phyloP scores from a whole-genome alignment of 345 rosid genomes.

The Salix purpurea region DNA sequence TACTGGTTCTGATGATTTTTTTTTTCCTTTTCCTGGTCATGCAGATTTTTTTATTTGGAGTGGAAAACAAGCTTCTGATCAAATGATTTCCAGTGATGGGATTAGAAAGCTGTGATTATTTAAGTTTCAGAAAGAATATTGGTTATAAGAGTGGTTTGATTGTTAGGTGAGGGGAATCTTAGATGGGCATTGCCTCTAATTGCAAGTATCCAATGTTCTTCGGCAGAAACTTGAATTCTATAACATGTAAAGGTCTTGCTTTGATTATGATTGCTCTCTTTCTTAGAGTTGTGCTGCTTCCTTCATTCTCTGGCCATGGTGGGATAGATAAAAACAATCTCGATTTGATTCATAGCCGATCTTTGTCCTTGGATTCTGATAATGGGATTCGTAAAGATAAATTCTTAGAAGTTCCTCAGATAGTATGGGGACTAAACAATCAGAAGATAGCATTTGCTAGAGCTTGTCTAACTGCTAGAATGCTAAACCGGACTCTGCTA shows the following conservation, averaged over 20 bases:
- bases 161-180: background rate
- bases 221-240: constrained; percentile 31
- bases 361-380: constrained; percentile 25
- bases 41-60: background rate
- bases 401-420: constrained; percentile 88
- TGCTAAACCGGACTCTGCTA: constrained; percentile 79
- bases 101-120: background rate
- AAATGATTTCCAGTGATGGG: background rate
- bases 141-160: background rate
- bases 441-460: constrained; percentile 97
- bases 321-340: constrained; percentile 13
- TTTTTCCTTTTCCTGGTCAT: background rate
- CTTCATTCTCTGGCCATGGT: constrained; percentile 33
- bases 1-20: background rate
- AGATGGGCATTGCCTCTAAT: constrained; percentile 3
- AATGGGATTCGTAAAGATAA: constrained; percentile 50
- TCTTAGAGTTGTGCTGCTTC: constrained; percentile 42
- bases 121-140: background rate
- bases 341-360: constrained; percentile 16
- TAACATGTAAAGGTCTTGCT: constrained; percentile 54
- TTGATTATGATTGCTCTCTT: constrained; percentile 47
- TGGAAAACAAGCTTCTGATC: background rate
- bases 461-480: constrained; percentile 82
- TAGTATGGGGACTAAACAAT: constrained; percentile 95
- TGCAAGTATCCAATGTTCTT: constrained; percentile 8